Base-by-base conservation (phyloP, 768 basidiomycete genomes). In the Austroboletus festivus region DNA sequence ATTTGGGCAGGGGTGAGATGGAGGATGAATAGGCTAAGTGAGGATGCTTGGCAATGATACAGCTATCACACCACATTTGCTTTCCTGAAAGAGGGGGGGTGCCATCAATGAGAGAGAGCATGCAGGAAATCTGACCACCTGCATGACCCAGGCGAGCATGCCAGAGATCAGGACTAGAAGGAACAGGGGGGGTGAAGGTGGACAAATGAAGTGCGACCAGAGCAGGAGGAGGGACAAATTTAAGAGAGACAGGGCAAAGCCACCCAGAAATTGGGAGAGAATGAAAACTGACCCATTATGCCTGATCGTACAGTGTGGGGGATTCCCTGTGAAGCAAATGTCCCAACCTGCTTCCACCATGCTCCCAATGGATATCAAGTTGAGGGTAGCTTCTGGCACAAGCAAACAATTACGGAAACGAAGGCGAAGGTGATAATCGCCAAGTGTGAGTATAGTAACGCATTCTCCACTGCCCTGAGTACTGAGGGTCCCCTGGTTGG, bases 21-120 rank as follows among this genome's bases (percentile, higher is more conserved):
- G 47, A 56, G 0, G 41, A 16, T 0, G 18, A 31, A 11, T 44
- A 28, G 0, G 48, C 42, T 1, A 31, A 8, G 5, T 19, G 5
- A 2, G 44, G 46, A 7, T 50, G 46, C 15, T 54, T 54, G 10
- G 19, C 41, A 1, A 48, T 37, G 20, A 52, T 42, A 19, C 51
- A 55, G 0, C 39, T 35, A 18, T 48, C 30, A 18, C 51, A 52
- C 2, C 1, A 5, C 0, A 5, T 12, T 12, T 28, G 28, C n/a
- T n/a, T n/a, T n/a, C n/a, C n/a, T n/a, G 28, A 12, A 12, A 28
- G 28, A 3, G 19, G 4, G 24, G 39, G 31, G 15, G 15, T 13
- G 13, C 31, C 12, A 13, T 33, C 7, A 12, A 28, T 28, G 28
- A 28, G 7, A 28, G 28, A 28, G 12, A 28, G 7, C 12, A 28